Evolutionary conservation across 1,139 yeast genomes (phyloP), one percentile per base, ranked within the genome.

Genomic region (Citeromyces siamensis): DNA sequence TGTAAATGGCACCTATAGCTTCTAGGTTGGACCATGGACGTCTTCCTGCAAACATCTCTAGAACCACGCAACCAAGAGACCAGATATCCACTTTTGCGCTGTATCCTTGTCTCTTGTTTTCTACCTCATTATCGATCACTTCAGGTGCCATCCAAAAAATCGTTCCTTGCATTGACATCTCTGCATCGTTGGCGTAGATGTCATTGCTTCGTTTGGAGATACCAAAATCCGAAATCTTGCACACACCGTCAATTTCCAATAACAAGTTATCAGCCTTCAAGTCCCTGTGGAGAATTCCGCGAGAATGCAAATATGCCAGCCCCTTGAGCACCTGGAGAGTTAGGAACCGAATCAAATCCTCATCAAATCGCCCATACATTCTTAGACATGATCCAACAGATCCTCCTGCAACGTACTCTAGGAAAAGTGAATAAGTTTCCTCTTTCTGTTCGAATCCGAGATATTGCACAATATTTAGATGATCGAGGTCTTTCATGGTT

Each of bases 101-200:
- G 53, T 93, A 93, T 0, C 97, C 97, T 52, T 81, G 94, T 46
- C 80, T 82, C 39, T 76, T 79, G 4, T 49, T 43, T 49, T 71
- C 77, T 4, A 75, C 76, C 28, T 75, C 76, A 46, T 78, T 78
- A 51, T 83, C 85, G 40, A 93, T 86, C 42, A 93, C 95, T 54
- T 93, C 99, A 0, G 99, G 99, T 0, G 99, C 99, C 98, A 93
- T 93, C 98, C 98, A 93, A 54, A 88, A 93, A 2, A 93, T 88
- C 0, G 98, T 88, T 16, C 99, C 99, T 58, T 93, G 95, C 58
- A 64, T 62, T 10, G 97, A 88, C 94, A 88, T 84, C 41, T 85
- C 95, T 2, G 95, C 88, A 48, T 84, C 79, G 51, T 90, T 88
- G 19, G 83, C 78, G 55, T 90, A 90, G 32, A 90, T 84, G 52